Base-by-base conservation (phyloP, 306 rosid species). In the Calophaca sinica region DNA sequence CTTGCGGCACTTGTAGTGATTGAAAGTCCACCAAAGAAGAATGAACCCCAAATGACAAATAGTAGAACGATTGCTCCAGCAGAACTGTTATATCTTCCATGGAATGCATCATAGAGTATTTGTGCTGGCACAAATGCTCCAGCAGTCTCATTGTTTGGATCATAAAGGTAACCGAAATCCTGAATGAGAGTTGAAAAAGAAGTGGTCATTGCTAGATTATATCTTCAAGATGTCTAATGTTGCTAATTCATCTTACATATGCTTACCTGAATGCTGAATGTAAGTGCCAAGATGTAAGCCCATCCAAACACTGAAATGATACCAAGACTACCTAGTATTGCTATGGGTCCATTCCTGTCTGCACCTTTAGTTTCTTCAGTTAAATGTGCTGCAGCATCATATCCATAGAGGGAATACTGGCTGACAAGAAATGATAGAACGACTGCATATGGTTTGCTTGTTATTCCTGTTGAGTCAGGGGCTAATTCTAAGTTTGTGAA, bases 351-450 rank as follows among this genome's bases (percentile, higher is more conserved):
- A 68, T 90, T 92, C 86, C 82, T 92, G 75, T 90, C 97, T 11
- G 97, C 96, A 20, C 92, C 94, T 87, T 79, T 92, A 52, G 97
- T 90, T 87, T 92, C 97, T 81, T 92, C 94, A 4, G 97, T 92
- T 53, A 92, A 53, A 87, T 92, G 97, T 39, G 96, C 97, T 57
- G 97, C 96, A 31, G 97, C 96, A 85, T 92, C 97, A 64, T 92
- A 92, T 78, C 97, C 97, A 71, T 88, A 92, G 0, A 92, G 86
- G 26, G 96, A 92, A 74, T 92, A 92, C 75, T 90, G 94, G 68
- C 98, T 92, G 5, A 92, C 94, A 45, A 92, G 98, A 81, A 92
- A 84, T 35, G 98, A 81, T 44, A 92, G 82, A 76, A 92, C 63
- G 42, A 87, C 92, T 28, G 91, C 98, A 84, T 92, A 92, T n/a